Conservation (phyloP, 352 stramenopile species). For the Phytophthora sp. region DNA sequence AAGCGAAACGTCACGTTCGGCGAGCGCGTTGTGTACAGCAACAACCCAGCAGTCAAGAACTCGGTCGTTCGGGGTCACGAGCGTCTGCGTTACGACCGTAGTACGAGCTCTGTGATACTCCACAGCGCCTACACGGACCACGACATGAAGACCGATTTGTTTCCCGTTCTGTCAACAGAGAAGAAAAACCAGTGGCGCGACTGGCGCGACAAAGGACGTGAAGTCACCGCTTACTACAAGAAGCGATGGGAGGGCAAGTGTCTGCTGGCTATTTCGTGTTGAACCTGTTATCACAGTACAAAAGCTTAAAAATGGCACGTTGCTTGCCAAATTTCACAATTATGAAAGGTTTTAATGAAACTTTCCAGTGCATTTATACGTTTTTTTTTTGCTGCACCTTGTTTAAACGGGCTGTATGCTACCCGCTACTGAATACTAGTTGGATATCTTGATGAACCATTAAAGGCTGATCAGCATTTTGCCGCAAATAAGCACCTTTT, state of each 20-base stretch:
- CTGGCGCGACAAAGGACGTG: conserved; percentile 35
- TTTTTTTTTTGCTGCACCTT: conserved; percentile 8
- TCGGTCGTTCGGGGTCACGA: conserved; percentile 43
- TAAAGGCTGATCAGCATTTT: background rate
- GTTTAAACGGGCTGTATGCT: background rate
- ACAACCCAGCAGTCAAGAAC: conserved; percentile 58
- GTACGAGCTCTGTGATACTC: conserved; percentile 40
- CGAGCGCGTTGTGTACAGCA: conserved; percentile 52
- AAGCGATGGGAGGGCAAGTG: conserved; percentile 53
- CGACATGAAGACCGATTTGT: conserved; percentile 44
- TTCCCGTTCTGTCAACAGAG: conserved; percentile 20
- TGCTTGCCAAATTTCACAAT: too few relatives aligned
- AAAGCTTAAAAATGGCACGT: too few relatives aligned
- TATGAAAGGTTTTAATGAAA: too few relatives aligned
- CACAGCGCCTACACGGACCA: conserved; percentile 49
- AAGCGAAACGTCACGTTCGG: conserved; percentile 46
- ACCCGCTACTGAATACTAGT: conserved; percentile 5
- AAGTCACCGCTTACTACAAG: conserved; percentile 60
- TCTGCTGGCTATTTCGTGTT: conserved; percentile 31
- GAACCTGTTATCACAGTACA: too few relatives aligned
- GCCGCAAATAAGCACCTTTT: conserved; percentile 39
- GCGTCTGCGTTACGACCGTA: conserved; percentile 52
- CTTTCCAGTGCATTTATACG: conserved; percentile 6
- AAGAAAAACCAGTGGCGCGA: conserved; percentile 27
- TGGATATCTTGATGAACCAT: background rate